Evolutionary conservation across 495 filamentous ascomycete species (phyloP).

Genomic region (Aspergillus homomorphus): DNA sequence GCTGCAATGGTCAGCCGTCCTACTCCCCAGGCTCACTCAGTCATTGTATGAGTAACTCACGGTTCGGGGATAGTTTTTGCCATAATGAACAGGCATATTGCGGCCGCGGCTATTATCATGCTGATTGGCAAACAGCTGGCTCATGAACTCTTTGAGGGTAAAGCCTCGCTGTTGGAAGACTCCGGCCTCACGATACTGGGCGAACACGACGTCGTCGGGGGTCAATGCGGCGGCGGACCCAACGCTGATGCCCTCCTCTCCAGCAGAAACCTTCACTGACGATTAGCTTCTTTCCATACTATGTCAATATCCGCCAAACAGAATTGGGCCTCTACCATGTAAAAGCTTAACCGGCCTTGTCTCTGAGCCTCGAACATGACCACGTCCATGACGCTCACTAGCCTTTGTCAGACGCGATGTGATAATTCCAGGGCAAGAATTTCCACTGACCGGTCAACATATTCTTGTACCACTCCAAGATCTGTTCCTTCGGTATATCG

Average conservation of each 20-base stretch:
- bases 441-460: constrained; percentile 59
- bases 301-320: background rate
- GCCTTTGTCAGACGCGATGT: constrained; percentile 12
- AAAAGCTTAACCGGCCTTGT: constrained; percentile 85
- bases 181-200: constrained; percentile 92
- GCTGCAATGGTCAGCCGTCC: constrained; percentile 43
- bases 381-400: constrained; percentile 86
- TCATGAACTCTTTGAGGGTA: constrained; percentile 86
- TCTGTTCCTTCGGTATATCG: constrained; percentile 66
- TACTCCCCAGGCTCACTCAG: background rate
- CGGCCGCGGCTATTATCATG: constrained; percentile 79
- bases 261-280: constrained; percentile 65
- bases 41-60: constrained; percentile 42
- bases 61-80: constrained; percentile 75
- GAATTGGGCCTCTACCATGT: constrained; percentile 65
- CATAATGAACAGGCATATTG: constrained; percentile 99
- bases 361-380: constrained; percentile 89
- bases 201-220: constrained; percentile 86
- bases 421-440: background rate
- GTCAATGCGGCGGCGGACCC: constrained; percentile 78
- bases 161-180: constrained; percentile 89
- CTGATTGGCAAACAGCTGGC: constrained; percentile 85
- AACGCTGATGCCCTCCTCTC: constrained; percentile 91
- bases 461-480: constrained; percentile 62
- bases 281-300: background rate